These are phyloP conservation scores for Mycothermus thermophilus DNA, from an alignment of 495 filamentous ascomycete genomes.

Conservation along the genomic window DNA sequence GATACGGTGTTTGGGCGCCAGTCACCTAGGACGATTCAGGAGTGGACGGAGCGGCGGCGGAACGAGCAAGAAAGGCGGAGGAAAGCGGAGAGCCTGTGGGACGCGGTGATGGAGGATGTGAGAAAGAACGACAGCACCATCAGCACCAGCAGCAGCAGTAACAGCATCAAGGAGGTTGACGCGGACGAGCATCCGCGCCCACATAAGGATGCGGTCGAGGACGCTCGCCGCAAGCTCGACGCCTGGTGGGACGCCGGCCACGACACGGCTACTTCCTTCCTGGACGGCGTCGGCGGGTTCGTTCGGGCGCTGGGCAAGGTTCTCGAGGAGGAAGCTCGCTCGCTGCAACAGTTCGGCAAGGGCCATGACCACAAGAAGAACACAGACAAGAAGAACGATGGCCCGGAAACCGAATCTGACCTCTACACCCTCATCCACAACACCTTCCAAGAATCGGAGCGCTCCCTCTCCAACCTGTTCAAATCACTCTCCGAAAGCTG, in stretches of 20 bases:
- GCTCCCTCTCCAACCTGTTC: slow-evolving; percentile 11
- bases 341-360: background rate
- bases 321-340: slow-evolving; percentile 3
- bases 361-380: background rate
- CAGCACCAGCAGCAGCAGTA: too few species aligned
- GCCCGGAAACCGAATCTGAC: slow-evolving; percentile 8
- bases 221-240: background rate
- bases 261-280: background rate
- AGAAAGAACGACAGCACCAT: too few species aligned
- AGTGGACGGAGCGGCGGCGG: slow-evolving; percentile 9
- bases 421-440: slow-evolving; percentile 7
- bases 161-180: background rate
- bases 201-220: background rate
- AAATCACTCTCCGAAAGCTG: slow-evolving; percentile 5
- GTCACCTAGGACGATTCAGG: slow-evolving; percentile 11
- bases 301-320: slow-evolving; percentile 1
- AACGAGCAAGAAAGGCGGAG: background rate
- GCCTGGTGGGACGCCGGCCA: background rate
- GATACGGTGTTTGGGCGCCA: background rate
- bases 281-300: background rate
- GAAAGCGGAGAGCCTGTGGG: background rate
- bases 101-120: background rate
- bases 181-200: background rate
- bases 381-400: background rate
- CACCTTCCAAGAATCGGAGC: slow-evolving; percentile 11